These are phyloP conservation scores for Suhomyces bolitotheri DNA, from an alignment of 1,139 yeast genomes.

Conservation along the genomic window DNA sequence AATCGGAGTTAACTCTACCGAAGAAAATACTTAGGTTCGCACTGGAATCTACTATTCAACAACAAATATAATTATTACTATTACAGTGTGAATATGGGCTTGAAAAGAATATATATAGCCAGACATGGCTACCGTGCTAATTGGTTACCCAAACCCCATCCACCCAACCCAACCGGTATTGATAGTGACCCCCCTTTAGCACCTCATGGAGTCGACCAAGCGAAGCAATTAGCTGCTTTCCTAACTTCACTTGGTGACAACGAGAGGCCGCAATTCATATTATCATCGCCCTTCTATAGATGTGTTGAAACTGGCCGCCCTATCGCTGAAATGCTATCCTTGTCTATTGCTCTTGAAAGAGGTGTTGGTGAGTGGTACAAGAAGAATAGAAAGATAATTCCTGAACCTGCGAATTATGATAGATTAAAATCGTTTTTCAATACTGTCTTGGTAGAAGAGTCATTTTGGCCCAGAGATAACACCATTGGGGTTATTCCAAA, in stretches of 20 bases:
- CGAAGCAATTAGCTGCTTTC: slow-evolving; percentile 66
- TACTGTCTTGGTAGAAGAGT: slow-evolving; percentile 40
- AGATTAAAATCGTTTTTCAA: slow-evolving; percentile 50
- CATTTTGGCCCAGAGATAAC: slow-evolving; percentile 45
- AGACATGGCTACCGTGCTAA: slow-evolving; percentile 81
- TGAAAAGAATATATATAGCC: slow-evolving; percentile 50
- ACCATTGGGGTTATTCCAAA: slow-evolving; percentile 53
- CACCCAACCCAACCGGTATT: slow-evolving; percentile 76
- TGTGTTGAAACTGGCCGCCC: slow-evolving; percentile 84
- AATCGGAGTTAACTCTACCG: too few species aligned
- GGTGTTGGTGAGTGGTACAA: slow-evolving; percentile 78
- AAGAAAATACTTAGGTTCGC: too few species aligned
- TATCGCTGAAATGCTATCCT: slow-evolving; percentile 53
- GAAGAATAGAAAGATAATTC: slow-evolving; percentile 52
- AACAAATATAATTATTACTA: too few species aligned
- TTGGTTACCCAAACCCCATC: slow-evolving; percentile 78
- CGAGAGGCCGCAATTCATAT: slow-evolving; percentile 60
- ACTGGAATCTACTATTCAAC: too few species aligned
- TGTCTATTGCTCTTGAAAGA: slow-evolving; percentile 63
- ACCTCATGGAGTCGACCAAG: slow-evolving; percentile 77
- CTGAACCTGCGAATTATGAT: slow-evolving; percentile 58
- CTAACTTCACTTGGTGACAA: slow-evolving; percentile 35
- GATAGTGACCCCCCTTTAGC: slow-evolving; percentile 82
- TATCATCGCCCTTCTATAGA: slow-evolving; percentile 84
- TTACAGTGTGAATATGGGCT: slow-evolving; percentile 46